Conservation (phyloP, 116 monocot genomes). For the Trichopus zeylanicus region DNA sequence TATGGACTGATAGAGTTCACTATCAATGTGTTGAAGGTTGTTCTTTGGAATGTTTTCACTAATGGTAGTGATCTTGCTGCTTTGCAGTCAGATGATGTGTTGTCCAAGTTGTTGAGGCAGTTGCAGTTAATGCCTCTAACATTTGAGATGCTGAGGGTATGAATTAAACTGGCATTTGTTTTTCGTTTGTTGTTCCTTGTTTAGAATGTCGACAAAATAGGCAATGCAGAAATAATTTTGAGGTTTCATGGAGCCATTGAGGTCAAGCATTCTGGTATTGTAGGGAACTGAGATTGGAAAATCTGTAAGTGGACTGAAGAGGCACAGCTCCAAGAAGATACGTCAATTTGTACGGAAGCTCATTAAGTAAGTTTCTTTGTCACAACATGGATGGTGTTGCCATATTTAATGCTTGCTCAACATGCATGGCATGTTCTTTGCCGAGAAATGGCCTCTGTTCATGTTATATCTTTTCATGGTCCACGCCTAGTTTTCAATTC, state of each 20-base stretch:
- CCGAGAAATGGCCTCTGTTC: too few species aligned
- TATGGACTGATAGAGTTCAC: neutral
- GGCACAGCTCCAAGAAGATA: conserved; percentile 61
- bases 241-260: too few species aligned
- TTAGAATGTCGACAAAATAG: too few species aligned
- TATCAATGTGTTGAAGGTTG: neutral
- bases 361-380: conserved; percentile 50
- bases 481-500: too few species aligned
- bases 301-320: conserved; percentile 44
- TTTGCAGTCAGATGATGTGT: conserved; percentile 46
- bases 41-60: neutral
- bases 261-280: neutral
- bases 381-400: too few species aligned
- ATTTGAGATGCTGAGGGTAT: conserved; percentile 47
- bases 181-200: neutral
- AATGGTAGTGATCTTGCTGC: conserved; percentile 2
- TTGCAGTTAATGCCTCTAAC: conserved; percentile 58
- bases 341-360: conserved; percentile 44
- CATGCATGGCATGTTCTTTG: too few species aligned
- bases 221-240: too few species aligned
- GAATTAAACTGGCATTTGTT: neutral
- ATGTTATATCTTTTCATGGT: too few species aligned
- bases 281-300: conserved; percentile 74
- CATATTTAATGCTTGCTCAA: too few species aligned
- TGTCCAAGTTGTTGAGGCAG: conserved; percentile 51